These are phyloP conservation scores for Prosopis cineraria DNA, from an alignment of 306 rosid species.

Conservation along the genomic window DNA sequence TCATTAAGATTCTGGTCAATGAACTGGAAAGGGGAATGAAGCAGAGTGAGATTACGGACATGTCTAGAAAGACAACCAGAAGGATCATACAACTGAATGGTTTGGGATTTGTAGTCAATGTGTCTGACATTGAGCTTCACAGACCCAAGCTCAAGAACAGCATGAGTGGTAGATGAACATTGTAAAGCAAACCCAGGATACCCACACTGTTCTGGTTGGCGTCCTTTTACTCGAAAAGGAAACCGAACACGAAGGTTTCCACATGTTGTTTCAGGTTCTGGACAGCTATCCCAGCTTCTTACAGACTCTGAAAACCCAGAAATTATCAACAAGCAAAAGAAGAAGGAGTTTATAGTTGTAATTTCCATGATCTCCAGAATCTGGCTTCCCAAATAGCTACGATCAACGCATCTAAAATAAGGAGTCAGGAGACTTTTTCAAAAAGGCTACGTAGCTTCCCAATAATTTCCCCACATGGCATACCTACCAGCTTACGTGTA, in stretches of 20 bases:
- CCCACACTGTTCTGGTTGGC: slow-evolving; percentile 24
- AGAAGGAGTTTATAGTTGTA: background rate
- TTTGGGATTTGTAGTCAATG: slow-evolving; percentile 41
- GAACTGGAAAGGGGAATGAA: slow-evolving; percentile 30
- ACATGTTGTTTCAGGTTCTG: slow-evolving; percentile 23
- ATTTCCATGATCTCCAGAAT: background rate
- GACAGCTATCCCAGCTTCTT: slow-evolving; percentile 14
- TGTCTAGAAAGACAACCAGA: slow-evolving; percentile 17
- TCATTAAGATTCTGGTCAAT: fast-evolving
- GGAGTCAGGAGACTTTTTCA: background rate
- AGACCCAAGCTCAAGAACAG: slow-evolving; percentile 36
- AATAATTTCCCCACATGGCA: background rate
- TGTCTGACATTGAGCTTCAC: slow-evolving; percentile 31
- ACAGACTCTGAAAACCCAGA: background rate
- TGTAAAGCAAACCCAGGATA: slow-evolving; percentile 48
- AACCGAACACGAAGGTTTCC: slow-evolving; percentile 29
- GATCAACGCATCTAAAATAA: background rate
- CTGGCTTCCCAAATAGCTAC: background rate
- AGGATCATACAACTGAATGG: slow-evolving; percentile 26
- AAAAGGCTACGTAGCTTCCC: background rate
- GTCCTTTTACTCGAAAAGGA: slow-evolving; percentile 43
- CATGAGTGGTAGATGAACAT: slow-evolving; percentile 28
- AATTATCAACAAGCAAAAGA: slow-evolving; percentile 8
- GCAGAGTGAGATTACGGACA: slow-evolving; percentile 3
- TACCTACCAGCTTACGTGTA: background rate